phyloP scores from a whole-genome alignment of 345 rosid genomes.

The Psidium friedrichsthalianum region DNA sequence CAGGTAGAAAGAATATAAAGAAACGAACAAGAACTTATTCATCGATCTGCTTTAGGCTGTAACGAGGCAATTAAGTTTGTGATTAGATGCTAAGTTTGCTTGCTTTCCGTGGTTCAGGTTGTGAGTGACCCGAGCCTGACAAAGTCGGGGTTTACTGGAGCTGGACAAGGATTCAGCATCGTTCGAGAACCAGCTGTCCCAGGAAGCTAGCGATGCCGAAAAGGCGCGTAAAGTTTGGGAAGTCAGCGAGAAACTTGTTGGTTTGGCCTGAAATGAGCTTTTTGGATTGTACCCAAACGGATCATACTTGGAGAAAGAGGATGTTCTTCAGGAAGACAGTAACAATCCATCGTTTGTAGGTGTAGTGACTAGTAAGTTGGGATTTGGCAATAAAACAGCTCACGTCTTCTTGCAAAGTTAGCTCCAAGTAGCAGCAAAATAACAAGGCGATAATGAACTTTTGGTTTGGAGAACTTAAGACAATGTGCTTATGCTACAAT shows the following conservation, averaged over 20 bases:
- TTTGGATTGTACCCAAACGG: not conserved
- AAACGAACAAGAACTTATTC: not conserved
- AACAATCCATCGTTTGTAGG: not conserved
- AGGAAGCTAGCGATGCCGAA: constrained; percentile 78
- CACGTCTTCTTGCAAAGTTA: not conserved
- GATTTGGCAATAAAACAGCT: not conserved
- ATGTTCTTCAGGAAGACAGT: not conserved
- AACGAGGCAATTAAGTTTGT: not conserved
- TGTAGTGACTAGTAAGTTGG: not conserved
- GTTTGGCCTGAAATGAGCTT: constrained; percentile 41
- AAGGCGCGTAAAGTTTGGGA: constrained; percentile 97
- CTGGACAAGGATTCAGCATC: constrained; percentile 94
- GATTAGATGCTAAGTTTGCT: not conserved
- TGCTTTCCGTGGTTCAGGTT: constrained; percentile 27
- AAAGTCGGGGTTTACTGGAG: constrained; percentile 94
- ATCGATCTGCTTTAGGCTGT: not conserved
- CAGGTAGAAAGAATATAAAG: constrained; percentile 36
- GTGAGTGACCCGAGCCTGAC: constrained; percentile 80
- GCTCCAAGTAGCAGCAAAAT: not conserved
- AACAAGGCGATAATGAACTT: not conserved
- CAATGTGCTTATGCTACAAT: not conserved
- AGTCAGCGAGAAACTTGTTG: constrained; percentile 91
- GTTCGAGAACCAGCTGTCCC: constrained; percentile 84
- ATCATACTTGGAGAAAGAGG: not conserved
- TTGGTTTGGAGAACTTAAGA: not conserved